Conservation (phyloP, 495 filamentous ascomycete genomes). For the Trichoderma gamsii region DNA sequence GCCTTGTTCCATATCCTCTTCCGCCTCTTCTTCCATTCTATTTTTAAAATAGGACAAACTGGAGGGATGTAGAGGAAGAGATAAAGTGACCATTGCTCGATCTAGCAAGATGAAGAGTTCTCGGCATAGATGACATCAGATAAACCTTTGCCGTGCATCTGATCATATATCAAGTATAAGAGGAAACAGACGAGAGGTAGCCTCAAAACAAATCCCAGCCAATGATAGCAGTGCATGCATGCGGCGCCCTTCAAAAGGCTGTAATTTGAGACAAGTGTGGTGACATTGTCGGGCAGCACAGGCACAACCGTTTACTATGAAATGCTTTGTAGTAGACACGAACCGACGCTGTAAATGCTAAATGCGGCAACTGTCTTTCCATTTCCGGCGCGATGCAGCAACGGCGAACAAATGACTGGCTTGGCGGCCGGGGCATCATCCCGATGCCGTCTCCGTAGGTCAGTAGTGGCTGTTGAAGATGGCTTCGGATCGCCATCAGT, state of each 20-base stretch:
- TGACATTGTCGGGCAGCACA: neutral
- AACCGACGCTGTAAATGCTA: neutral
- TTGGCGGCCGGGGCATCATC: neutral
- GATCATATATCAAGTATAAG: neutral
- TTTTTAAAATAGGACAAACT: too few relatives aligned
- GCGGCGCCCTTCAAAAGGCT: neutral
- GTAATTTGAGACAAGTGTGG: neutral
- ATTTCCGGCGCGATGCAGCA: neutral
- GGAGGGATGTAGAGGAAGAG: too few relatives aligned
- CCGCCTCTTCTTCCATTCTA: too few relatives aligned
- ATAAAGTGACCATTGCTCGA: too few relatives aligned
- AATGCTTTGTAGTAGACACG: neutral
- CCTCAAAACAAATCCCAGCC: neutral
- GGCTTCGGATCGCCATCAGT: slow-evolving; percentile 1
- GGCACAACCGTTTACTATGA: neutral
- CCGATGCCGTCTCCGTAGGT: neutral
- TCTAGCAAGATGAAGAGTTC: too few relatives aligned
- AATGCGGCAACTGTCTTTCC: neutral
- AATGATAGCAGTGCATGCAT: neutral
- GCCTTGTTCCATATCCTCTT: too few relatives aligned
- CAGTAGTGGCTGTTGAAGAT: neutral
- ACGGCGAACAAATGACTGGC: neutral
- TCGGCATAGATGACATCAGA: neutral
- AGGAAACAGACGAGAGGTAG: neutral
- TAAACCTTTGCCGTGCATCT: neutral